phyloP scores from a whole-genome alignment of 106 monocot species.

The Triglochin maritima region DNA sequence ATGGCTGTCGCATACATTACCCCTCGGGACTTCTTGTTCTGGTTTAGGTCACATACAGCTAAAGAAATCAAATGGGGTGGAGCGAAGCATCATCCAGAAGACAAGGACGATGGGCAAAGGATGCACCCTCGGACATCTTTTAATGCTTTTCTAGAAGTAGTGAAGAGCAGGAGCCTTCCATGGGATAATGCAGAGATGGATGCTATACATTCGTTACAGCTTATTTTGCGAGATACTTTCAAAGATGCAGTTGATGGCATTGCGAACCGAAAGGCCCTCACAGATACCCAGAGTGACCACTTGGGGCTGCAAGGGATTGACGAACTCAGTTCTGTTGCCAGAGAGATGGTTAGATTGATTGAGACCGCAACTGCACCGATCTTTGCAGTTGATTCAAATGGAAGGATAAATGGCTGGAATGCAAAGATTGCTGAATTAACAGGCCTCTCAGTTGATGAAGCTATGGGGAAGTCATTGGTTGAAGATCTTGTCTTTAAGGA shows the following conservation, averaged over 20 bases:
- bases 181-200: slow-evolving; percentile 99
- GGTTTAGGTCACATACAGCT: slow-evolving; percentile 90
- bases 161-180: slow-evolving; percentile 77
- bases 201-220: slow-evolving; percentile 84
- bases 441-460: slow-evolving; percentile 65
- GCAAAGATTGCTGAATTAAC: slow-evolving; percentile 76
- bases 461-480: slow-evolving; percentile 85
- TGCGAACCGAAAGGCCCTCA: slow-evolving; percentile 42
- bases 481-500: slow-evolving; percentile 77
- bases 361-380: slow-evolving; percentile 90
- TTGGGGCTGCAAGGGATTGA: slow-evolving; percentile 72
- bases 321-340: slow-evolving; percentile 85
- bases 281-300: slow-evolving; percentile 34
- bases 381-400: slow-evolving; percentile 75
- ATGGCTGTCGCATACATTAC: slow-evolving; percentile 89
- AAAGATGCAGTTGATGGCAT: slow-evolving; percentile 34
- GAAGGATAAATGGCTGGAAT: slow-evolving; percentile 89
- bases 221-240: slow-evolving; percentile 85
- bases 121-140: slow-evolving; percentile 95
- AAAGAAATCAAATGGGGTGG: slow-evolving; percentile 98
- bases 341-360: slow-evolving; percentile 94
- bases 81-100: slow-evolving; percentile 91
- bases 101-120: slow-evolving; percentile 77
- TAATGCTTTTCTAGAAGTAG: slow-evolving; percentile 87
- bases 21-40: slow-evolving; percentile 66